Conservation (phyloP, 768 basidiomycete genomes). For the Tephrocybe sp. region DNA sequence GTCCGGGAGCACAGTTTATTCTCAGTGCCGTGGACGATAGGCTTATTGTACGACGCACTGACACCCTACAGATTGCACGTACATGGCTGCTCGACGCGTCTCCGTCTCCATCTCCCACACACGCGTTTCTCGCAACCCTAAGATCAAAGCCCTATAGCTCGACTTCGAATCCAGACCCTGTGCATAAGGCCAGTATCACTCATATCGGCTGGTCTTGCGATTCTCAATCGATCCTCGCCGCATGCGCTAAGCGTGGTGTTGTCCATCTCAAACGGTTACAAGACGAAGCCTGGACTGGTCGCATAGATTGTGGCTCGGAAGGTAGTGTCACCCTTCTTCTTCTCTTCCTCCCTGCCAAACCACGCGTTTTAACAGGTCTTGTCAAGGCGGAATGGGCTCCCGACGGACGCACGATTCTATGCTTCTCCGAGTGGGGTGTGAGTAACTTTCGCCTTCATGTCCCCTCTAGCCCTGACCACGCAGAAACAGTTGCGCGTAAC, state of each 20-base stretch:
- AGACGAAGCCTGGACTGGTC: conserved; percentile 75
- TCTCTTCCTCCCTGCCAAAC: not conserved
- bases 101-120: conserved; percentile 49
- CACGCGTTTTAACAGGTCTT: conserved; percentile 45
- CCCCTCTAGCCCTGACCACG: conserved; percentile 4
- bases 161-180: conserved; percentile 18
- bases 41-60: conserved; percentile 79
- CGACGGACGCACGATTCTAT: conserved; percentile 77
- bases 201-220: conserved; percentile 86
- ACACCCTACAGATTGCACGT: conserved; percentile 79
- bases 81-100: conserved; percentile 70
- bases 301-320: conserved; percentile 80
- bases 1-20: conserved; percentile 84
- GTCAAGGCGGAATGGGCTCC: conserved; percentile 89
- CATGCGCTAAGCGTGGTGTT: conserved; percentile 65
- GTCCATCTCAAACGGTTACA: conserved; percentile 78
- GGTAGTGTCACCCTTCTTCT: conserved; percentile 25
- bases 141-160: conserved; percentile 28
- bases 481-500: conserved; percentile 71
- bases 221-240: conserved; percentile 82
- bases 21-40: conserved; percentile 77
- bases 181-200: conserved; percentile 51
- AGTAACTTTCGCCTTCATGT: conserved; percentile 31
- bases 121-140: conserved; percentile 35
- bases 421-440: conserved; percentile 94